These are phyloP conservation scores for Bonia amplexicaulis DNA, from an alignment of 176 grass and related monocot genomes.

Conservation along the genomic window DNA sequence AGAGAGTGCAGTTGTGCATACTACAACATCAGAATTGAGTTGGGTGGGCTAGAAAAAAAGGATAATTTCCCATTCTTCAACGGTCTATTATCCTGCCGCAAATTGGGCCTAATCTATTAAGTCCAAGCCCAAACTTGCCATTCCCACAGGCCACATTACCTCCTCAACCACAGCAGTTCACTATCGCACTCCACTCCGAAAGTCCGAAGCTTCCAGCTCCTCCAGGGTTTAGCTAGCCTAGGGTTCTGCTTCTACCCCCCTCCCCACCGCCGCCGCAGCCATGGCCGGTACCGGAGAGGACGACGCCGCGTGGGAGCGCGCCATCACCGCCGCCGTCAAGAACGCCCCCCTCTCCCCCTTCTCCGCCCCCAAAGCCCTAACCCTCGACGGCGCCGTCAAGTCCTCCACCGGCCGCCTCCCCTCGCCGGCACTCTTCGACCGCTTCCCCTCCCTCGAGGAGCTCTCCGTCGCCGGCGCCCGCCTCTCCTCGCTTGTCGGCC, in stretches of 20 bases:
- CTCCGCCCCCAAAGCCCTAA: constrained; percentile 40
- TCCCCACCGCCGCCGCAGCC: not conserved
- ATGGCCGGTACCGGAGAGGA: constrained; percentile 34
- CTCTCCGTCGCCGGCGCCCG: constrained; percentile 55
- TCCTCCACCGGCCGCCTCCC: constrained; percentile 52
- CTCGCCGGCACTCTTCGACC: constrained; percentile 38
- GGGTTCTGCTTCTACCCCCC: constrained; percentile 5
- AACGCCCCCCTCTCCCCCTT: not conserved
- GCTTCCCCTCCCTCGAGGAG: constrained; percentile 37
- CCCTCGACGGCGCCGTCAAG: constrained; percentile 64
- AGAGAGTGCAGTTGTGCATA: too few species aligned
- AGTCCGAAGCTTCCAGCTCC: not conserved
- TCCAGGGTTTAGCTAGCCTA: constrained; percentile 55
- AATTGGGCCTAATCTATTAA: not conserved
- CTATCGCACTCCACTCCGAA: too few species aligned
- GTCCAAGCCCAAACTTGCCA: too few species aligned
- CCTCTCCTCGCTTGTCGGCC: constrained; percentile 43
- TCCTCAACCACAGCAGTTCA: too few species aligned
- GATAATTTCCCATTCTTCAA: not conserved
- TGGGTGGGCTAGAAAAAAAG: not conserved
- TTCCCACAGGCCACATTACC: too few species aligned
- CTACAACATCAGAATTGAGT: too few species aligned
- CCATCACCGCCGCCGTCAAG: constrained; percentile 39
- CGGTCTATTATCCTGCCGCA: not conserved
- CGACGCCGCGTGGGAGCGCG: constrained; percentile 49